Base-by-base conservation (phyloP, 768 basidiomycete species). In the Clavulina sp. region DNA sequence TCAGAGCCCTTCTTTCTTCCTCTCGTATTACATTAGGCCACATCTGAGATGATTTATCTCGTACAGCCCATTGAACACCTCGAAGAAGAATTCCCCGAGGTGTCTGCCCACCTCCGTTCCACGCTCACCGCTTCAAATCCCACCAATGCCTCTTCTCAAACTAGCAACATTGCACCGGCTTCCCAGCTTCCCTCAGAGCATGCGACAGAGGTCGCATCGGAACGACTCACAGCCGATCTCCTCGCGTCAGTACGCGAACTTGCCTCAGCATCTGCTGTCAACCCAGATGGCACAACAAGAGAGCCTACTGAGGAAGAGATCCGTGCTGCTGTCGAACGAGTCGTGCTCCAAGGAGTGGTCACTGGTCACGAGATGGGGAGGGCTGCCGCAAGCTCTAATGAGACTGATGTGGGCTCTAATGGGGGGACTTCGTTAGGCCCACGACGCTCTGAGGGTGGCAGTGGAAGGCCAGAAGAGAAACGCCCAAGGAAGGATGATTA, bases 261-360 rank as follows among this genome's bases (percentile, higher is more conserved):
- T n/a, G 16, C 13, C 9, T 80, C 89, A 60, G 77, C 84, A 71
- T 70, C 72, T 52, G 74, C 70, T 33, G 72, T 73, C 23, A 70
- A 74, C 56, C 63, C 63, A 43, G 65, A 77, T 56, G 81, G 80
- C 4, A 66, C 70, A 29, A n/a, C n/a, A n/a, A n/a, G n/a, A n/a
- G n/a, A n/a, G n/a, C 76, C 84, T 63, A 79, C 77, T 31, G 80
- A 86, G 21, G 66, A 65, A 47, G 69, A 79, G 59, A 70, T 89
- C 49, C 68, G 75, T 48, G 68, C 68, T 51, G 72, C 73, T 7
- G 85, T 89, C 44, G 61, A 75, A 33, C 64, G 70, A 58, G 74
- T 78, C 16, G 81, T 92, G 46, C 63, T 84, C 31, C 70, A 79
- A 58, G 80, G 84, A 38, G 68, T 85, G 43, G 60, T 70, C 9